A percentile compares a stretch with the other conserved stretches of the same genome.
Evolutionary conservation across 1,284 basidiomycete genomes (phyloP).

Genomic region (Cystobasidium sp.): DNA sequence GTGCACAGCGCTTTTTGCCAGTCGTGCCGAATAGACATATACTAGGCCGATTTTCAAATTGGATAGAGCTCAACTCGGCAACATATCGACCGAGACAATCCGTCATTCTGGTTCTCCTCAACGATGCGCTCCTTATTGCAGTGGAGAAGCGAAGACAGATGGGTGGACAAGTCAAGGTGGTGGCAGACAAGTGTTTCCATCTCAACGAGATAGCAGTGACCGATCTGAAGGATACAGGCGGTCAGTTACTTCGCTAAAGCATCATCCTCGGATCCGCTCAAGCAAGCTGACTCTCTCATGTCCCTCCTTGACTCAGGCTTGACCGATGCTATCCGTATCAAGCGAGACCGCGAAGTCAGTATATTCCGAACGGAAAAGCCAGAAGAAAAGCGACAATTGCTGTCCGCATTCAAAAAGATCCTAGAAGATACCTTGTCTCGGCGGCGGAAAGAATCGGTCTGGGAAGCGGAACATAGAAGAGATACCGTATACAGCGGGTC

Average conservation of each 20-base stretch:
- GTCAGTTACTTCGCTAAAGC: conserved; percentile 60
- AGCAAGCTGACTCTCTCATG: not conserved
- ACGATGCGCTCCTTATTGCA: conserved; percentile 88
- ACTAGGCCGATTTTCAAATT: conserved; percentile 80
- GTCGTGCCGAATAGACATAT: conserved; percentile 87
- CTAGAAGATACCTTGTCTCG: conserved; percentile 87
- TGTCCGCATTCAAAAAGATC: conserved; percentile 84
- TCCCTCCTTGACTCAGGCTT: conserved; percentile 66
- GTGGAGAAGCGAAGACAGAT: conserved; percentile 59
- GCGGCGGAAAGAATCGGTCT: conserved; percentile 76
- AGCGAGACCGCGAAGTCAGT: conserved; percentile 87
- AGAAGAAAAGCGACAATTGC: conserved; percentile 82
- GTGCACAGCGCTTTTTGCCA: conserved; percentile 94
- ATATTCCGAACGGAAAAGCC: conserved; percentile 84
- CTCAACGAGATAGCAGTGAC: conserved; percentile 89
- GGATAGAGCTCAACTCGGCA: conserved; percentile 85
- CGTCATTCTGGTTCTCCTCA: conserved; percentile 86
- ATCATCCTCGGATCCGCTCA: not conserved
- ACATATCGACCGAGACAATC: conserved; percentile 90
- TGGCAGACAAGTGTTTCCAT: conserved; percentile 91
- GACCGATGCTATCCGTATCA: conserved; percentile 94
- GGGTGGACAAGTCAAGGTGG: conserved; percentile 69
- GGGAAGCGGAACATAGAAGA: conserved; percentile 51
- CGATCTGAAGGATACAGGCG: conserved; percentile 91
- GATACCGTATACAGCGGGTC: conserved; percentile 42